Base-by-base conservation (phyloP, 495 filamentous ascomycete genomes). In the Aspergillus carlsbadensis region DNA sequence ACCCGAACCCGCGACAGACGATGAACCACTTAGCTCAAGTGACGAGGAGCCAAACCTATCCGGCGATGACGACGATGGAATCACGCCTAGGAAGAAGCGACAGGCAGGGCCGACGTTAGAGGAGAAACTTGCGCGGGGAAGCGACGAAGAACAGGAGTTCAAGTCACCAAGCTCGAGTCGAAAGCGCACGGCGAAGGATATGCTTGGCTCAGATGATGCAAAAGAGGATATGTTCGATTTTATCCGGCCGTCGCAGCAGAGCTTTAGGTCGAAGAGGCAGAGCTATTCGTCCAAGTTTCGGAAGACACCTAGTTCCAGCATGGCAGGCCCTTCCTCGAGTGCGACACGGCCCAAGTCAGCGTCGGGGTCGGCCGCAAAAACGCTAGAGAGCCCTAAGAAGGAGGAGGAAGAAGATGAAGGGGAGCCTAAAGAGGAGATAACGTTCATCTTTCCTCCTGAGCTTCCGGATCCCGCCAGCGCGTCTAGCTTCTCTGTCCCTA, bases 391-490 rank as follows among this genome's bases (percentile, higher is more conserved):
- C 20, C 18, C 31, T 15, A 52, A n/a, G 51, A 59, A 48, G 7
- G 41, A 17, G 22, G 41, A 21, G 21, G 58, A 37, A 5, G 57
- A 63, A 18, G 51, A 62, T 7, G 26, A 43, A 4, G 58, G 63
- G 14, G 31, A 43, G 6, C 61, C 48, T 10, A 20, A 45, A 4
- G 57, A 65, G 8, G 26, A 36, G 5, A 3, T 8, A 29, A 62
- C 41, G 2, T 73, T 73, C 54, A 69, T 65, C 36, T 47, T 70
- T 6, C 65, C 74, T 0, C 60, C 57, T 36, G 66, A 70, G 3
- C 52, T 71, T 40, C 29, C 11, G 47, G 57, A 14, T 72, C 71
- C 52, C 72, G 68, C 44, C 24, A 62, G 11, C 67, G 51, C 49
- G 10, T 67, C 69, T 13, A 64, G 62, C 50, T 63, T 63, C 11